Evolutionary conservation across 257 asterid genomes (phyloP), one percentile per base, ranked within the genome.

Genomic region (Echites panduratus): DNA sequence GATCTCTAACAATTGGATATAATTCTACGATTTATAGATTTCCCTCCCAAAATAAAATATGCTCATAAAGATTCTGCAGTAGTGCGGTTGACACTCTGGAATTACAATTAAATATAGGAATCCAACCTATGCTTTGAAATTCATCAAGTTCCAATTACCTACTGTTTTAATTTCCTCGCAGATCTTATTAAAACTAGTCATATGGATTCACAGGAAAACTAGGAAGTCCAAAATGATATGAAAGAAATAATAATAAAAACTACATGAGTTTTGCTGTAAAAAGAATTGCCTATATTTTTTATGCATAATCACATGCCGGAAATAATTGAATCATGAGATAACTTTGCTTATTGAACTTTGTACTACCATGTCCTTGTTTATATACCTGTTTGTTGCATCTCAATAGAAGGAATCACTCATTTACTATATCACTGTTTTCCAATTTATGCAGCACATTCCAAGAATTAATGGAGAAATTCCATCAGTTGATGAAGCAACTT

Each of bases 381-480:
- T 52, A 52, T 68, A 68, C 26, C 64, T 63, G 52, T 68, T 40
- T 62, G 73, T 75, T 47, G 41, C 56, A 63, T 61, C 61, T 4
- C 49, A 27, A 66, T 45, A 38, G 48, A 16, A 38, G 52, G 26
- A 1, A 57, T 73, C 71, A 44, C 52, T 20, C 43, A 52, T 69
- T 4, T 68, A 38, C 43, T 79, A 35, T 27, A 54, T 27, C 12
- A 9, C 13, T 58, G 47, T 73, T 67, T 58, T 24, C 52, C 50
- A 63, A 20, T 76, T 50, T 79, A 41, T 86, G 89, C 93, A 94
- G 99, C 99, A 94, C 75, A 84, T 94, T 80, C 99, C 97, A 29
- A 88, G 80, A 85, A 94, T 87, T 70, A 94, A 94, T 71, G 99
- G 99, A 43, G 97, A 91, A 79, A 91, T 91, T 79, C 97, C 99